A percentile compares a stretch with the other conserved stretches of the same genome.
Evolutionary conservation across 2,329 filamentous ascomycete genomes (phyloP).

Genomic region (Stagonosporopsis cucurbitacearum): DNA sequence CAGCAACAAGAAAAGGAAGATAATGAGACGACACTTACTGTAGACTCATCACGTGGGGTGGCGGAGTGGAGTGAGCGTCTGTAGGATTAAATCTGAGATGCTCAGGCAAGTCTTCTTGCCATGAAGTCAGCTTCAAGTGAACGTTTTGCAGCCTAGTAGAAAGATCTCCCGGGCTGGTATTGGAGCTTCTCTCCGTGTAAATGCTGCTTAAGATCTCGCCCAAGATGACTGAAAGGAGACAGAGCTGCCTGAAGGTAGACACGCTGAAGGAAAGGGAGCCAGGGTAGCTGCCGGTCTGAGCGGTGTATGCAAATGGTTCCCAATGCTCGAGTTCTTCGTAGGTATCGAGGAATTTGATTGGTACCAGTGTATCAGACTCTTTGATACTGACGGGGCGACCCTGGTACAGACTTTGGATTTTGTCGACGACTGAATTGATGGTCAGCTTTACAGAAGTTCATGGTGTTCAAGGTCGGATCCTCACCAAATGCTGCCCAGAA

Average conservation of each 20-base stretch:
- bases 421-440: slow-evolving; percentile 50
- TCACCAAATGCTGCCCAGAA: slow-evolving; percentile 55
- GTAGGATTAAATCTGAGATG: slow-evolving; percentile 52
- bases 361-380: slow-evolving; percentile 55
- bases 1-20: neutral
- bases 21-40: slow-evolving; percentile 25
- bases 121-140: slow-evolving; percentile 52
- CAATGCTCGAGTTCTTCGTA: slow-evolving; percentile 63
- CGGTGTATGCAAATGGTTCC: slow-evolving; percentile 52
- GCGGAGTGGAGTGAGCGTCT: slow-evolving; percentile 35
- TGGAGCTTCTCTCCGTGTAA: slow-evolving; percentile 50
- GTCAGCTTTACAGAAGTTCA: slow-evolving; percentile 18
- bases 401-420: slow-evolving; percentile 62
- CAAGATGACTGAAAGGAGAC: slow-evolving; percentile 55
- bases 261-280: slow-evolving; percentile 51
- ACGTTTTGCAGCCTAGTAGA: slow-evolving; percentile 47
- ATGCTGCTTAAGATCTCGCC: slow-evolving; percentile 51
- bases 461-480: neutral
- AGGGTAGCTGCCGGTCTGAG: slow-evolving; percentile 34
- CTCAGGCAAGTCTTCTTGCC: slow-evolving; percentile 52
- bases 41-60: slow-evolving; percentile 45
- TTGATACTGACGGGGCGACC: slow-evolving; percentile 59
- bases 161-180: slow-evolving; percentile 45
- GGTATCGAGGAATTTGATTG: slow-evolving; percentile 56
- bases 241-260: slow-evolving; percentile 53